Base-by-base conservation (phyloP, 2,329 filamentous ascomycete genomes). In the Calonectria crousiana region DNA sequence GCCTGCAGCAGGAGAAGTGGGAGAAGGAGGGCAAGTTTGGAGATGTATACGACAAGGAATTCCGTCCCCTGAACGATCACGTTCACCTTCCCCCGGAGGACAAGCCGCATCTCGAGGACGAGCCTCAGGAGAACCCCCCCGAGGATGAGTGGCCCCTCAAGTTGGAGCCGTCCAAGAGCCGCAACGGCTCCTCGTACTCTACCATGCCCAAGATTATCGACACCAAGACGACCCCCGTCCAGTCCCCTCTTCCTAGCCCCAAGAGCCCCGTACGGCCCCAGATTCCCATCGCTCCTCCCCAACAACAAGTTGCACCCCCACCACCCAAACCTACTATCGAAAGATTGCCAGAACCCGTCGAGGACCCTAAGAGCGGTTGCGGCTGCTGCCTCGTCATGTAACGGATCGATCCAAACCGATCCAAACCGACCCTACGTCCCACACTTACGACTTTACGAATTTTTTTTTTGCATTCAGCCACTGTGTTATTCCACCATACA, bases 1-100 rank as follows among this genome's bases (percentile, higher is more conserved):
- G 95, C 71, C 90, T 98, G 84, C 95, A 97, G 84, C 96, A 98
- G 86, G 95, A 98, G 84, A 95, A 96, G 84, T 98, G 95, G 96
- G 95, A 97, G 85, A 94, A 93, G 79, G 95, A 98, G 84, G 96
- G 96, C 76, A 95, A 95, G 77, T 94, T 95, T 76, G 95, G 95
- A 4, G 95, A 92, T 73, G 89, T 93, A 32, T 98, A 98, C 83
- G 96, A 98, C 85, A 94, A 92, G 76, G 93, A 98, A 74, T 97
- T 98, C 86, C 92, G 94, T 23, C 93, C 96, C 8, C 87, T 98
- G 75, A 97, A 94, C 47, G 91, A 94, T 64, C 91, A 94, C 58
- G 85, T 86, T 4, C 87, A 90, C 76, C 87, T 83, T 73, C 88
- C 87, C 2, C 87, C 89, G 6, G 88, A 87, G 67, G 83, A 81